These are phyloP conservation scores for Pseudonectria foliicola DNA, from an alignment of 2,329 filamentous ascomycete genomes.

Conservation along the genomic window DNA sequence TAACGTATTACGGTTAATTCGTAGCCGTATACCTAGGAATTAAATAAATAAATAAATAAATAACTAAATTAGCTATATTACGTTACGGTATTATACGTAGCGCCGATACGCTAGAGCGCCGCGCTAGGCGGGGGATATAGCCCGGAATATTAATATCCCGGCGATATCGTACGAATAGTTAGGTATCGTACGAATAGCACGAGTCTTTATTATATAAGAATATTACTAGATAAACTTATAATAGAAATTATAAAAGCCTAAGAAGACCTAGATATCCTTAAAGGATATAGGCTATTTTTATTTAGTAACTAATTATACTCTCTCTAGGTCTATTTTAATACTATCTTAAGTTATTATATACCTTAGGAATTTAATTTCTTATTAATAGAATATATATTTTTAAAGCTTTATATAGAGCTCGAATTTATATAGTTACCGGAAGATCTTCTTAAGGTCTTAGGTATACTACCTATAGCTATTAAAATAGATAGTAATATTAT, in stretches of 20 bases:
- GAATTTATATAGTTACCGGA: conserved; percentile 3
- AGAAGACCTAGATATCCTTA: conserved; percentile 2
- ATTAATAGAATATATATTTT: conserved; percentile 7
- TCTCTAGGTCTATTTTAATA: conserved; percentile 2
- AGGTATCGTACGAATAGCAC: no score
- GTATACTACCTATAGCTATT: conserved; percentile 5
- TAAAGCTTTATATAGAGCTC: conserved; percentile 7
- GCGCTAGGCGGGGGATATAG: no score
- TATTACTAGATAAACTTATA: conserved; percentile 1
- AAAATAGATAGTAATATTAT: conserved; percentile 12
- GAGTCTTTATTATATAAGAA: conserved; percentile 1
- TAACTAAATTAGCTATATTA: no score
- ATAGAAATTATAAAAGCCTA: conserved; percentile 5
- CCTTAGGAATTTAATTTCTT: conserved; percentile 2
- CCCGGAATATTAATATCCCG: no score
- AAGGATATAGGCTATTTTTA: conserved; percentile 1
- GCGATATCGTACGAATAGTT: no score
- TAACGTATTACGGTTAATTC: no score
- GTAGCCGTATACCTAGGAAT: no score
- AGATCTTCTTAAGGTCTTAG: conserved; percentile 5
- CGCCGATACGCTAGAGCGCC: no score
- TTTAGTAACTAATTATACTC: conserved; percentile 3
- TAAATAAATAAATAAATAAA: no score
- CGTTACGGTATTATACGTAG: no score
- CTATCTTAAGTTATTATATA: conserved; percentile 3